These are phyloP conservation scores for Leccinum uliginosum DNA, from an alignment of 768 basidiomycete species.

Conservation along the genomic window DNA sequence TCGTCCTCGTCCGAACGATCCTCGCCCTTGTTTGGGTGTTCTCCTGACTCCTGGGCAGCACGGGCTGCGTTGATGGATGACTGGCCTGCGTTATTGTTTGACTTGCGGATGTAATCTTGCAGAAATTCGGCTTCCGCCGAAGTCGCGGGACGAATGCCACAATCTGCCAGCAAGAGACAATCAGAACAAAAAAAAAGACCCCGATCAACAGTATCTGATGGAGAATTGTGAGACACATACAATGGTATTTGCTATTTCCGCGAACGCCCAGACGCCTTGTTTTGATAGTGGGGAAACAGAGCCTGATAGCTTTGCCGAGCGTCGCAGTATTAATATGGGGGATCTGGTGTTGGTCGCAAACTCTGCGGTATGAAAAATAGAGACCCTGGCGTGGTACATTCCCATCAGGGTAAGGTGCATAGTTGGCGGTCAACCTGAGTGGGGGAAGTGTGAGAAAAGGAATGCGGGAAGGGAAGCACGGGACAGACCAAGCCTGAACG, in stretches of 20 bases:
- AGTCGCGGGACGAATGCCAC: constrained; percentile 89
- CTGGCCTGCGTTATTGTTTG: constrained; percentile 81
- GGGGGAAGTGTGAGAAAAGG: constrained; percentile 15
- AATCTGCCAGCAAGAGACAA: constrained; percentile 51
- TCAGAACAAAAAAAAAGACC: constrained; percentile 28
- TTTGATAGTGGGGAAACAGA: constrained; percentile 94
- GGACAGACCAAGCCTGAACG: constrained; percentile 81
- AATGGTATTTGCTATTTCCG: constrained; percentile 96
- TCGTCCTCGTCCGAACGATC: constrained; percentile 82
- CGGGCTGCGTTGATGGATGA: constrained; percentile 72
- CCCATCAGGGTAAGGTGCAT: constrained; percentile 87
- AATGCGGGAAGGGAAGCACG: constrained; percentile 14
- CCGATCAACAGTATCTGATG: constrained; percentile 29
- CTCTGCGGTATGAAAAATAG: constrained; percentile 87
- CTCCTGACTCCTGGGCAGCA: constrained; percentile 65
- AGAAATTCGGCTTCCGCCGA: constrained; percentile 89
- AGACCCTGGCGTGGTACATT: constrained; percentile 93
- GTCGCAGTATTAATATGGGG: constrained; percentile 96
- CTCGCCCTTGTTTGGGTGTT: constrained; percentile 53
- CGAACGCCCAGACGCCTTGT: constrained; percentile 88
- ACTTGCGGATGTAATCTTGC: constrained; percentile 87
- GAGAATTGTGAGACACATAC: constrained; percentile 46
- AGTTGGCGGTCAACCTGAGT: constrained; percentile 84
- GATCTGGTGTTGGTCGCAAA: constrained; percentile 90
- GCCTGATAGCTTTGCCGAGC: constrained; percentile 88